A percentile compares a stretch with the other conserved stretches of the same genome.
Evolutionary conservation across 805 yeast species (phyloP).

Genomic region (Kodamaea sagamina): DNA sequence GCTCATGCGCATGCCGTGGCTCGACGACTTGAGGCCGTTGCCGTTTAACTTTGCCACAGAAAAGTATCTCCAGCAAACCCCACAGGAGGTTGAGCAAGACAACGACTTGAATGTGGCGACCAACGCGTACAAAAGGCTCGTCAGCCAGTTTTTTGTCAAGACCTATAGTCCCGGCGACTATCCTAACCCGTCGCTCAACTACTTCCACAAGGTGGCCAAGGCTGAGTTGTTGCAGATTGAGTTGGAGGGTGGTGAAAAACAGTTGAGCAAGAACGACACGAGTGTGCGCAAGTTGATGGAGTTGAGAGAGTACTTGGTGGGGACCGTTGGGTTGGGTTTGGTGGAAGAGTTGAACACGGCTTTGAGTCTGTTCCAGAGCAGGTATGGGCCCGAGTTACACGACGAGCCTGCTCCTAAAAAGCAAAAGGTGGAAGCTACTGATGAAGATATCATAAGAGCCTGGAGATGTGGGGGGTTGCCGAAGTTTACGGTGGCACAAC

Average conservation of each 20-base stretch:
- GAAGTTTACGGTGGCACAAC: conserved; percentile 44
- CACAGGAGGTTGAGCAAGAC: conserved; percentile 16
- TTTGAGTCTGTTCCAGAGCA: conserved; percentile 16
- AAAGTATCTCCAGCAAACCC: conserved; percentile 13
- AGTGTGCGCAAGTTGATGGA: conserved; percentile 20
- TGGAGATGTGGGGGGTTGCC: conserved; percentile 41
- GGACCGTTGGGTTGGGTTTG: conserved; percentile 13
- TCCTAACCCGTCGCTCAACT: conserved; percentile 66
- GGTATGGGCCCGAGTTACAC: conserved; percentile 30
- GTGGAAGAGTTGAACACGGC: conserved; percentile 17
- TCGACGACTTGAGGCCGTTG: conserved; percentile 69
- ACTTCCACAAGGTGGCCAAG: conserved; percentile 64
- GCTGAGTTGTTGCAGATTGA: conserved; percentile 60
- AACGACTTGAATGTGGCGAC: conserved; percentile 24
- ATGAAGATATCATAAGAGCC: conserved; percentile 42
- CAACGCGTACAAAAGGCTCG: conserved; percentile 24
- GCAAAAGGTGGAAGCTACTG: conserved; percentile 14
- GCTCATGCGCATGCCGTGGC: conserved; percentile 66
- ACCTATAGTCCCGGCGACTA: conserved; percentile 58
- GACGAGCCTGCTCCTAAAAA: conserved; percentile 35
- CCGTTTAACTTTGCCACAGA: conserved; percentile 45
- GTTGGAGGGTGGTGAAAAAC: conserved; percentile 17
- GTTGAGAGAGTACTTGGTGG: conserved; percentile 12
- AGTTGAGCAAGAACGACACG: conserved; percentile 23
- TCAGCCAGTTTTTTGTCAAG: conserved; percentile 44